Percentiles rank a stretch among this genome's conserved stretches.
Evolutionary conservation across 257 asterid genomes (phyloP).

Genomic region (Solanum sejunctum): DNA sequence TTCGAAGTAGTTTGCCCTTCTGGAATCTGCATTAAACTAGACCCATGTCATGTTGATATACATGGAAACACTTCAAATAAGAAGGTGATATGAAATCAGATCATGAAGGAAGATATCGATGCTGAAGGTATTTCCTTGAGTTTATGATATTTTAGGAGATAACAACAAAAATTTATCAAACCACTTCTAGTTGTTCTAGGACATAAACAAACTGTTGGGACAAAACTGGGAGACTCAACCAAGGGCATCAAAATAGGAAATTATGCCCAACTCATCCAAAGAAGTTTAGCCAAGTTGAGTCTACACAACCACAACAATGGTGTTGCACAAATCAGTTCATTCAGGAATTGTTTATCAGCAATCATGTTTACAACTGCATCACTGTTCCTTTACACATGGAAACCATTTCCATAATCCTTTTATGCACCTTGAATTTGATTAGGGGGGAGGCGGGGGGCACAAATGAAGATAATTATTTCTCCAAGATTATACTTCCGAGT

Average conservation of each 20-base stretch:
- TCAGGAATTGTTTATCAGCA: not conserved
- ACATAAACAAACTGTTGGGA: not conserved
- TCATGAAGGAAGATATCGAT: not conserved
- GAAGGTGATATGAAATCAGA: not conserved
- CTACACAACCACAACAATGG: not conserved
- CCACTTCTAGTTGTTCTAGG: not conserved
- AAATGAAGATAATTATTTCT: not conserved
- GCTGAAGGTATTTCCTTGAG: not conserved
- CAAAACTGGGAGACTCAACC: not conserved
- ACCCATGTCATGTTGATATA: not conserved
- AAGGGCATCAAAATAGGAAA: not conserved
- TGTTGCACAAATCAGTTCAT: not conserved
- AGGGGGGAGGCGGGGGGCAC: not conserved
- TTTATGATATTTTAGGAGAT: not conserved
- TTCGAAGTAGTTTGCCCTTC: conserved; percentile 61
- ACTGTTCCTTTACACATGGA: not conserved
- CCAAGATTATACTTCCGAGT: not conserved
- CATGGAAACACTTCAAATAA: not conserved
- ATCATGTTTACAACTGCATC: not conserved
- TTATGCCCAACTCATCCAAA: not conserved
- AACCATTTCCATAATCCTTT: not conserved
- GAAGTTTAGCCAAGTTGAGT: not conserved
- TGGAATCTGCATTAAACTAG: conserved; percentile 58
- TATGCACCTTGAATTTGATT: not conserved
- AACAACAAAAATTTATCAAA: not conserved